Evolutionary conservation across 176 grass and related monocot genomes (phyloP).

Genomic region (Urochloa ruziziensis): DNA sequence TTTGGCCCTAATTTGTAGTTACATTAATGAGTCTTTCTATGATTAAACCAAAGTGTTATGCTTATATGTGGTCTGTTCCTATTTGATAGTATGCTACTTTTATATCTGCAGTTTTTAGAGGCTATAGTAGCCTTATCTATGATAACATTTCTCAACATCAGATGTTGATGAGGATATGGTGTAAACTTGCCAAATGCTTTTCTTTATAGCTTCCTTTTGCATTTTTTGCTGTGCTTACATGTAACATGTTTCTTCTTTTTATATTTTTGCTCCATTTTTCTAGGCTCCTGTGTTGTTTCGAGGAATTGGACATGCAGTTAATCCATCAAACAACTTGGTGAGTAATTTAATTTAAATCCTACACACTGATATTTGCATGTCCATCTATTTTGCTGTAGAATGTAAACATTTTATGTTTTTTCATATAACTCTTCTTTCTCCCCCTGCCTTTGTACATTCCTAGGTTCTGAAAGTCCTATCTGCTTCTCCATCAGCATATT

Average conservation of each 20-base stretch:
- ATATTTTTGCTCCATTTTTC: slow-evolving; percentile 15
- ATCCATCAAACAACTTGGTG: slow-evolving; percentile 88
- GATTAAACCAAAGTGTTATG: background rate
- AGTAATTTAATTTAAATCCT: slow-evolving; percentile 16
- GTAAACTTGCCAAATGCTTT: background rate
- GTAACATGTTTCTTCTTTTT: slow-evolving; percentile 3
- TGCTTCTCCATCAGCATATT: slow-evolving; percentile 88
- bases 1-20: slow-evolving; percentile 6
- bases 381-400: background rate
- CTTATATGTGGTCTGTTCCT: background rate
- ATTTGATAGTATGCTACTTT: background rate
- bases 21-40: background rate
- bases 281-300: slow-evolving; percentile 82
- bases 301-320: slow-evolving; percentile 75
- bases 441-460: background rate
- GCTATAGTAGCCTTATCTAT: background rate
- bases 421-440: background rate
- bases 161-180: background rate
- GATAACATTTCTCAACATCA: background rate
- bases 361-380: background rate
- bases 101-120: background rate
- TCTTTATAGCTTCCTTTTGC: background rate
- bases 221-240: background rate
- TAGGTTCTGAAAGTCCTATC: slow-evolving; percentile 92
- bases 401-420: background rate